Evolutionary conservation across 495 filamentous ascomycete genomes (phyloP).

Genomic region (Melanomma pulvis-pyrius): DNA sequence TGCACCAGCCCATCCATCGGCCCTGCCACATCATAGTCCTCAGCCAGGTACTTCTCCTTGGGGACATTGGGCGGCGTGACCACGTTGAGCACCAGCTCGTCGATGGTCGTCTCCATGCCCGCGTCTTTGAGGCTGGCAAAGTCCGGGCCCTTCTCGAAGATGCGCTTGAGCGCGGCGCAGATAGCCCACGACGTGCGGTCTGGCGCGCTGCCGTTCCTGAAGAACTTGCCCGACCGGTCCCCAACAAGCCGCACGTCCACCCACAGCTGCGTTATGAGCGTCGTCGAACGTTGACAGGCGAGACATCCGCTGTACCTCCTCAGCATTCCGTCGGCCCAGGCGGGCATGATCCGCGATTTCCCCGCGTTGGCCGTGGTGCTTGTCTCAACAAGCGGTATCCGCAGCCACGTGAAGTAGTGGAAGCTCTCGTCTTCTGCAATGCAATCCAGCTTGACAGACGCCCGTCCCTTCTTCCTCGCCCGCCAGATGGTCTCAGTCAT

Average conservation of each 20-base stretch:
- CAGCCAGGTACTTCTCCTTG: slow-evolving; percentile 9
- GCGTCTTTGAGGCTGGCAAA: slow-evolving; percentile 16
- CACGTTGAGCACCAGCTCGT: slow-evolving; percentile 36
- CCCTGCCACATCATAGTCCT: slow-evolving; percentile 11
- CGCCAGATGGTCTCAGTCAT: slow-evolving; percentile 13
- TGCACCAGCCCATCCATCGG: slow-evolving; percentile 28
- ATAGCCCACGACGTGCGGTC: slow-evolving; percentile 35
- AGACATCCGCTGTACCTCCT: slow-evolving; percentile 7
- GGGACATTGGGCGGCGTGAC: slow-evolving; percentile 27
- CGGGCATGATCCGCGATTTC: slow-evolving; percentile 10
- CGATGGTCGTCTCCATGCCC: slow-evolving; percentile 12
- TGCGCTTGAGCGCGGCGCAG: slow-evolving; percentile 30
- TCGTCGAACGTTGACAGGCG: not conserved
- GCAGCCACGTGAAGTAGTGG: slow-evolving; percentile 34
- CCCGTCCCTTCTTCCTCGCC: slow-evolving; percentile 9
- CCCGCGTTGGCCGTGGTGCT: not conserved
- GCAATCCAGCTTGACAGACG: slow-evolving; percentile 32
- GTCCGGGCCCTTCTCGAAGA: slow-evolving; percentile 32
- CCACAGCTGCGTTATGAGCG: slow-evolving; percentile 27
- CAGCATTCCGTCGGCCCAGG: slow-evolving; percentile 15
- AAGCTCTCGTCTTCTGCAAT: slow-evolving; percentile 29
- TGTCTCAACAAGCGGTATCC: slow-evolving; percentile 31
- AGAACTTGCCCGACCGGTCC: slow-evolving; percentile 16
- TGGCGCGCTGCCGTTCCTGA: slow-evolving; percentile 7
- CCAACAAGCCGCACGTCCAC: slow-evolving; percentile 28